Percentiles rank a stretch among this genome's conserved stretches.
Evolutionary conservation across 2,329 filamentous ascomycete genomes (phyloP).

Genomic region (Tothia fuscella): DNA sequence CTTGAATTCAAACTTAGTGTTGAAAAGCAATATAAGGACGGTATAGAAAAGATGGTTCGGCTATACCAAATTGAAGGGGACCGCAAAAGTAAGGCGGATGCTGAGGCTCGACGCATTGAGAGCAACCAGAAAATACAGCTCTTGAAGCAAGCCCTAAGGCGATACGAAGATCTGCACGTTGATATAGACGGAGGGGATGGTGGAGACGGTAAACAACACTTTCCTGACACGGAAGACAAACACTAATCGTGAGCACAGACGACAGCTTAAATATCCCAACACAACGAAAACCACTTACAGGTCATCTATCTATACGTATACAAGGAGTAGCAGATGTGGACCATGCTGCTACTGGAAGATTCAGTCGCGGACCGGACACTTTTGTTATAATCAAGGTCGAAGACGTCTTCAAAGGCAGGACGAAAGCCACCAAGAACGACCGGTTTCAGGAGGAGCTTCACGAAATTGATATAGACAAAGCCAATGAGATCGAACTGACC

Average conservation of each 20-base stretch:
- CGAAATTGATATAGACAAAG: constrained; percentile 90
- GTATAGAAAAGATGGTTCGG: constrained; percentile 98
- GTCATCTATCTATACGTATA: constrained; percentile 76
- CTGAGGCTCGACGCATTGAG: constrained; percentile 77
- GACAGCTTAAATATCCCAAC: constrained; percentile 95
- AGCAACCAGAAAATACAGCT: constrained; percentile 97
- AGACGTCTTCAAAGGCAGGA: constrained; percentile 80
- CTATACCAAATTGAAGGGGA: constrained; percentile 96
- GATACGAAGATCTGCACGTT: constrained; percentile 95
- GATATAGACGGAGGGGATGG: constrained; percentile 70
- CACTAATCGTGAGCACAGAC: constrained; percentile 51
- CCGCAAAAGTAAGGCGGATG: constrained; percentile 87
- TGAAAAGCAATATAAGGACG: constrained; percentile 97
- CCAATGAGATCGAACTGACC: constrained; percentile 94
- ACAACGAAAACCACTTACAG: constrained; percentile 88
- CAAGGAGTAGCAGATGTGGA: constrained; percentile 89
- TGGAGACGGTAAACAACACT: constrained; percentile 53
- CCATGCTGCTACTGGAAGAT: constrained; percentile 70
- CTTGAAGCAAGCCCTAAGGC: constrained; percentile 85
- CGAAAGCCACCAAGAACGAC: constrained; percentile 73
- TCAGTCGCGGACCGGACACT: constrained; percentile 84
- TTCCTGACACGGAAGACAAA: background rate
- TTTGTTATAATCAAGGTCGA: constrained; percentile 96
- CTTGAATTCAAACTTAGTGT: constrained; percentile 98
- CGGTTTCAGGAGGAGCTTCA: constrained; percentile 87